A percentile compares a stretch with the other conserved stretches of the same genome.
phyloP scores from a whole-genome alignment of 1,139 yeast genomes.

The Protomyces gravidus region DNA sequence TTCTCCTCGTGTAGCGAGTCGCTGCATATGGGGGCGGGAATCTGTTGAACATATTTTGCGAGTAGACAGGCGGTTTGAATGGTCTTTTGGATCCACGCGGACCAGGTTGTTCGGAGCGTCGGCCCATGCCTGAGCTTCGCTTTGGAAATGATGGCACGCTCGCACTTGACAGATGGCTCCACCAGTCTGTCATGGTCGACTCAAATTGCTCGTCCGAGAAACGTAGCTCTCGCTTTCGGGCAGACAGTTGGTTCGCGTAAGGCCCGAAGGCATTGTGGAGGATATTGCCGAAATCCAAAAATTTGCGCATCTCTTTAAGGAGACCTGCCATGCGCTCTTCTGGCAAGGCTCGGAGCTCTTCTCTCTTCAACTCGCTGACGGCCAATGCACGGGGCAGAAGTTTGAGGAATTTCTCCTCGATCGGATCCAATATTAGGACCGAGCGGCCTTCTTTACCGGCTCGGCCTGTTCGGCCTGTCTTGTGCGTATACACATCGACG shows the following conservation, averaged over 20 bases:
- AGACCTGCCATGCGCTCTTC: too few species aligned
- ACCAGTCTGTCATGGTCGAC: background rate
- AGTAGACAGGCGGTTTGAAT: too few species aligned
- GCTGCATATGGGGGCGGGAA: too few species aligned
- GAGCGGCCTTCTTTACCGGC: constrained; percentile 80
- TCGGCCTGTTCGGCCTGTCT: constrained; percentile 95
- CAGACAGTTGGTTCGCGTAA: background rate
- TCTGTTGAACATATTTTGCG: too few species aligned
- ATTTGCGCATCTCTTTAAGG: too few species aligned
- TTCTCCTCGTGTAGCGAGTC: too few species aligned
- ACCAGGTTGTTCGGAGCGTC: too few species aligned
- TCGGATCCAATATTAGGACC: constrained; percentile 60
- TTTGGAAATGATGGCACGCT: background rate
- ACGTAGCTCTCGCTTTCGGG: background rate
- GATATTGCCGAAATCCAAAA: too few species aligned
- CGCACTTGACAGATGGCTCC: background rate
- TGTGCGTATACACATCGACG: constrained; percentile 57
- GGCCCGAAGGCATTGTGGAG: background rate
- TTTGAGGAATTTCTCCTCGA: constrained; percentile 6
- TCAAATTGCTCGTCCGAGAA: background rate
- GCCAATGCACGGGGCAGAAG: constrained; percentile 2
- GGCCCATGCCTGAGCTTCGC: too few species aligned
- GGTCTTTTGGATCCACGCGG: too few species aligned
- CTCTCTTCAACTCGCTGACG: constrained; percentile 1
- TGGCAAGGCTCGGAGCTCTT: too few species aligned